Evolutionary conservation across 495 filamentous ascomycete species (phyloP).

Genomic region (Trichoderma reesei): DNA sequence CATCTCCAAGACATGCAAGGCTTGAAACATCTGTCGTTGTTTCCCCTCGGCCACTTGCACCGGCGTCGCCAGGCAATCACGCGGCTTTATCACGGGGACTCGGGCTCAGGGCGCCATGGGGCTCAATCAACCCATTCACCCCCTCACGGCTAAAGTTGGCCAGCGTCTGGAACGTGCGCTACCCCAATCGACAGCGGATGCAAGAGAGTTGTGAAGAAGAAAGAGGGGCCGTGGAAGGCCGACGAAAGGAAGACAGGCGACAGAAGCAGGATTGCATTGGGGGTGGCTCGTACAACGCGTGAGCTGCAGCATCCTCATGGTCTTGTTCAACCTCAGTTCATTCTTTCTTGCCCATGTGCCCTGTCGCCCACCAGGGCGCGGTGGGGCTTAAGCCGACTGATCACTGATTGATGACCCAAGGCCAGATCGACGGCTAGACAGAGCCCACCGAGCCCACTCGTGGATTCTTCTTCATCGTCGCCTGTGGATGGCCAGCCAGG

Average conservation of each 20-base stretch:
- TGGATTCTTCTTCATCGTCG: background rate
- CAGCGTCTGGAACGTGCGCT: background rate
- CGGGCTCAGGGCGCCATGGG: background rate
- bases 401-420: constrained; percentile 6
- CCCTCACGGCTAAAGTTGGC: constrained; percentile 5
- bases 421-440: constrained; percentile 7
- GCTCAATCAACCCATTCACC: background rate
- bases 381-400: constrained; percentile 3
- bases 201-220: background rate
- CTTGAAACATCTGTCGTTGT: no score
- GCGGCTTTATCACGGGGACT: constrained; percentile 3
- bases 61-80: background rate
- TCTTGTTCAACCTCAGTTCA: background rate
- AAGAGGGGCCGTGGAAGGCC: background rate
- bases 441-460: constrained; percentile 6
- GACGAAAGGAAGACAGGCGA: constrained; percentile 1
- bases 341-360: background rate
- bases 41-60: background rate
- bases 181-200: background rate
- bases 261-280: background rate
- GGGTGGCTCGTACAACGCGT: background rate
- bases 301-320: background rate
- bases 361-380: background rate
- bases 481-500: background rate
- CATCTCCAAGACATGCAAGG: no score